Percentiles rank a stretch among this genome's conserved stretches.
Evolutionary conservation across 768 basidiomycete species (phyloP).

Genomic region (Infundibulicybe gibba): DNA sequence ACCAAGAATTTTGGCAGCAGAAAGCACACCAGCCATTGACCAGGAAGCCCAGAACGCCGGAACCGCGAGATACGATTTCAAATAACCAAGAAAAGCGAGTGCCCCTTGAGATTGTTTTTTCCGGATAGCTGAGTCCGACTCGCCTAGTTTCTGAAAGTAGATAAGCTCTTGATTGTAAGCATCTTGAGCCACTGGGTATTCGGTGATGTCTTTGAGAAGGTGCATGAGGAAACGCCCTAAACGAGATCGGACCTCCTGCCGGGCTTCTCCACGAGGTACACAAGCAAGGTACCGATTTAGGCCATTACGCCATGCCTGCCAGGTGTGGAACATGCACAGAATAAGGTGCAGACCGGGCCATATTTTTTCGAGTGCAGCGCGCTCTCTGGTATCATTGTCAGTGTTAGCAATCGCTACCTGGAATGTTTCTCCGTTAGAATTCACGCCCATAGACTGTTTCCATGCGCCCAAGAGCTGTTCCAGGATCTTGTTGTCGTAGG

Average conservation of each 20-base stretch:
- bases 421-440: slow-evolving; percentile 14
- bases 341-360: slow-evolving; percentile 16
- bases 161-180: slow-evolving; percentile 11
- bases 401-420: slow-evolving; percentile 16
- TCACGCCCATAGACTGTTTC: slow-evolving; percentile 10
- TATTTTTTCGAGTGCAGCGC: slow-evolving; percentile 12
- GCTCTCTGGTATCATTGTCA: slow-evolving; percentile 24
- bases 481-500: slow-evolving; percentile 17
- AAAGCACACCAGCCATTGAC: slow-evolving; percentile 20
- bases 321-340: slow-evolving; percentile 30
- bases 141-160: slow-evolving; percentile 10
- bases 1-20: slow-evolving; percentile 18
- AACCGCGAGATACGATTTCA: slow-evolving; percentile 10
- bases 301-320: slow-evolving; percentile 27
- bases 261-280: slow-evolving; percentile 20
- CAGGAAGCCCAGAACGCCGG: slow-evolving; percentile 21
- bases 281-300: slow-evolving; percentile 18
- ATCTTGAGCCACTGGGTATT: slow-evolving; percentile 13
- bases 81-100: slow-evolving; percentile 15
- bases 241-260: background rate
- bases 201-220: slow-evolving; percentile 16
- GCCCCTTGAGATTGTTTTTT: slow-evolving; percentile 14
- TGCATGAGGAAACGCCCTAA: slow-evolving; percentile 10
- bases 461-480: slow-evolving; percentile 12
- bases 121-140: no score